Evolutionary conservation across 345 rosid genomes (phyloP).

Genomic region (Turnera subulata): DNA sequence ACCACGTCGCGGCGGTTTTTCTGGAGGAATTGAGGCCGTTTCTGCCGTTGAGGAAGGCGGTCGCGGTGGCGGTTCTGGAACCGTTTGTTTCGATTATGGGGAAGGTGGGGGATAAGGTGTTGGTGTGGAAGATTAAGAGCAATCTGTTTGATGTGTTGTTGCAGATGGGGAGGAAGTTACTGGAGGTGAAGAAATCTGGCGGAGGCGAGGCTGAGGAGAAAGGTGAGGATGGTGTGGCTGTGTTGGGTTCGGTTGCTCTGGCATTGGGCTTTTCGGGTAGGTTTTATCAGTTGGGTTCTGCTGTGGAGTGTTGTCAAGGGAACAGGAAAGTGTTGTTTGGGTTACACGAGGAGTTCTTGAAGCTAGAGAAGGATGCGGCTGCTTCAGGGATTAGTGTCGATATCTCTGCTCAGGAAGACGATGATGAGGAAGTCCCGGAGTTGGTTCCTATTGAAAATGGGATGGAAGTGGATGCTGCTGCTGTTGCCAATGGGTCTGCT

Average conservation of each 20-base stretch:
- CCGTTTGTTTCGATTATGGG: slow-evolving; percentile 55
- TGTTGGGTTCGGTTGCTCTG: slow-evolving; percentile 56
- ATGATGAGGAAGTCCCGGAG: slow-evolving; percentile 39
- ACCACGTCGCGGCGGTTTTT: slow-evolving; percentile 68
- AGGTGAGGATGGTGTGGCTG: slow-evolving; percentile 37
- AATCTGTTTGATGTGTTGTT: slow-evolving; percentile 62
- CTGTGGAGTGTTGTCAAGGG: slow-evolving; percentile 66
- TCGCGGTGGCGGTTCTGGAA: slow-evolving; percentile 40
- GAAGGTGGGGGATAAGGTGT: slow-evolving; percentile 53
- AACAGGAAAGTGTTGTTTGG: slow-evolving; percentile 70
- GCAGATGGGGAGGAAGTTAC: slow-evolving; percentile 46
- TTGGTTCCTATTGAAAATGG: slow-evolving; percentile 45
- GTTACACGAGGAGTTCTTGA: slow-evolving; percentile 60
- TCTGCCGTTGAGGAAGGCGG: slow-evolving; percentile 54
- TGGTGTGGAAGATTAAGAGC: slow-evolving; percentile 67
- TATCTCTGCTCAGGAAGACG: slow-evolving; percentile 27
- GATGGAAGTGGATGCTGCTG: slow-evolving; percentile 27
- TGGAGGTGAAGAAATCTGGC: slow-evolving; percentile 47
- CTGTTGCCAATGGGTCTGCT: slow-evolving; percentile 28
- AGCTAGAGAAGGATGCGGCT: slow-evolving; percentile 63
- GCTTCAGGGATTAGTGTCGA: slow-evolving; percentile 43
- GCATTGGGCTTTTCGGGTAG: slow-evolving; percentile 51
- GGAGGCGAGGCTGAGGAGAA: slow-evolving; percentile 28
- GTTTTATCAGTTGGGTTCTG: slow-evolving; percentile 77
- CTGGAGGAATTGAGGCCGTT: slow-evolving; percentile 67